Conservation (phyloP, 306 rosid species). For the Rosa rugosa region DNA sequence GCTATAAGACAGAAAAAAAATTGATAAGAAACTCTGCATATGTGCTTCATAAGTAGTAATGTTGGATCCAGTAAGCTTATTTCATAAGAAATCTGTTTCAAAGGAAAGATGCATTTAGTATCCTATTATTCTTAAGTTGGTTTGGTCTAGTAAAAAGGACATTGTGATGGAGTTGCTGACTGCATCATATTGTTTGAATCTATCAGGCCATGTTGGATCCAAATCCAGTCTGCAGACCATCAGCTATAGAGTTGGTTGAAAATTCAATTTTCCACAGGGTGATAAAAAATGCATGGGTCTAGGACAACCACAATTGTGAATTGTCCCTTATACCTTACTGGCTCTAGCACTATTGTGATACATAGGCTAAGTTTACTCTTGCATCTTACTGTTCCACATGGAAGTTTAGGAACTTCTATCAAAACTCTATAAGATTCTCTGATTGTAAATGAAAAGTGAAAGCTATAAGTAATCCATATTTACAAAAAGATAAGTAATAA, state of each 20-base stretch:
- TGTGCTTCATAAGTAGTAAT: not conserved
- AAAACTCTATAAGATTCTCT: not conserved
- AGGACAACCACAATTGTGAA: not conserved
- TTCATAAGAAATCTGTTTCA: not conserved
- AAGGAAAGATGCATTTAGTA: not conserved
- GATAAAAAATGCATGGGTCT: conserved; percentile 25
- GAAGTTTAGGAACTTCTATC: not conserved
- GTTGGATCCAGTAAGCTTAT: not conserved
- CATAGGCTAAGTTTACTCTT: not conserved
- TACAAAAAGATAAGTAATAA: not conserved
- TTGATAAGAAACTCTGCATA: not conserved
- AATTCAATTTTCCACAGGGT: conserved; percentile 53
- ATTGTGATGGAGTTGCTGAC: not conserved
- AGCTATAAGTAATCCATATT: not conserved
- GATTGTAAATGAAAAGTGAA: not conserved
- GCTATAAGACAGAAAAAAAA: not conserved
- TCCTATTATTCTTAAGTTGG: not conserved
- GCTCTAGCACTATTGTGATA: not conserved
- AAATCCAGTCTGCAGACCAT: conserved; percentile 76
- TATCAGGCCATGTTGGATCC: conserved; percentile 79
- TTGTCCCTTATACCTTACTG: not conserved
- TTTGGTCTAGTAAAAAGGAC: not conserved
- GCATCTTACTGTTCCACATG: not conserved
- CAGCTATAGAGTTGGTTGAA: conserved; percentile 64
- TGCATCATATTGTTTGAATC: conserved; percentile 25